Conservation (phyloP, 1,284 basidiomycete species). For the Erythrobasidium hasegawianum region DNA sequence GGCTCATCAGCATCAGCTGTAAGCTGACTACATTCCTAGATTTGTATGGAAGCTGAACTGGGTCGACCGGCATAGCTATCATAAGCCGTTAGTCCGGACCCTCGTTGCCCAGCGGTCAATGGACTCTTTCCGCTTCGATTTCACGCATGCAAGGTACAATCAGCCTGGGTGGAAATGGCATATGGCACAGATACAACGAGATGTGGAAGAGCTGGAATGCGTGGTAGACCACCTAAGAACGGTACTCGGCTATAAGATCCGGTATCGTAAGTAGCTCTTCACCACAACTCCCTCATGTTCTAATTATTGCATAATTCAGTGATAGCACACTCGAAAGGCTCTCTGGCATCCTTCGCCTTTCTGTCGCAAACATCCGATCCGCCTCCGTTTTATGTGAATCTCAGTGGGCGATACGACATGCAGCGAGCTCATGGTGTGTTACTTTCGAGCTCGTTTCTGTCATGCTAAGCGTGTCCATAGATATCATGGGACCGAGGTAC, state of each 20-base stretch:
- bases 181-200: slow-evolving; percentile 34
- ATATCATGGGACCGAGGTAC: slow-evolving; percentile 12
- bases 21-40: background rate
- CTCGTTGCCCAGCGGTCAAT: slow-evolving; percentile 9
- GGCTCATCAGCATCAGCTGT: slow-evolving; percentile 34
- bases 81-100: slow-evolving; percentile 22
- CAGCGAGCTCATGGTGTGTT: slow-evolving; percentile 21
- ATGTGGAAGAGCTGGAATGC: slow-evolving; percentile 20
- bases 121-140: slow-evolving; percentile 33
- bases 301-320: slow-evolving; percentile 2
- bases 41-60: background rate
- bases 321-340: slow-evolving; percentile 27
- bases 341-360: slow-evolving; percentile 13
- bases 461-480: background rate
- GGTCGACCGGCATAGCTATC: slow-evolving; percentile 13
- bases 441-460: no score
- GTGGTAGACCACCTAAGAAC: slow-evolving; percentile 19
- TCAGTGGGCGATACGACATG: slow-evolving; percentile 31
- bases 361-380: slow-evolving; percentile 23
- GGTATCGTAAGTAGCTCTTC: slow-evolving; percentile 7
- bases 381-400: slow-evolving; percentile 21
- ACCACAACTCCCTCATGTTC: background rate
- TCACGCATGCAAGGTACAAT: slow-evolving; percentile 33
- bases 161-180: slow-evolving; percentile 32
- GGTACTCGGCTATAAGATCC: slow-evolving; percentile 19